These are phyloP conservation scores for Iberis amara DNA, from an alignment of 441 rosid genomes.

Conservation along the genomic window DNA sequence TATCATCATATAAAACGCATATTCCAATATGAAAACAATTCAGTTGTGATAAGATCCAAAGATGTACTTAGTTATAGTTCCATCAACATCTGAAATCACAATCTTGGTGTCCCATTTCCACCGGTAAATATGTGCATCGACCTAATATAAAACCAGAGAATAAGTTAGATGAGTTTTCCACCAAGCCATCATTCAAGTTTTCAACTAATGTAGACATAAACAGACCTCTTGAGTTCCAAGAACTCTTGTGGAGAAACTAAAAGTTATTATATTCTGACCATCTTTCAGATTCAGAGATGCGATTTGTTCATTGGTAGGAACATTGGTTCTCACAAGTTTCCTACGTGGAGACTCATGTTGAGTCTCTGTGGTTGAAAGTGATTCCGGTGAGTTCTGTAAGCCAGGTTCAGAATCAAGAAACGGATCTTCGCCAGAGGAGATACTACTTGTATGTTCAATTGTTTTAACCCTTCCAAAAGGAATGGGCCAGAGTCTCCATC, in stretches of 20 bases:
- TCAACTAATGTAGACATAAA: constrained; percentile 13
- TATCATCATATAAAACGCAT: background rate
- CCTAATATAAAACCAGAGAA: constrained; percentile 40
- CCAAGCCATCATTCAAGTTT: background rate
- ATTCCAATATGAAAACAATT: background rate
- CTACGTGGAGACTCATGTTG: constrained; percentile 45
- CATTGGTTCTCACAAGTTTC: constrained; percentile 56
- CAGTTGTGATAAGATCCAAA: constrained; percentile 2
- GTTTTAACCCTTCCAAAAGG: constrained; percentile 80
- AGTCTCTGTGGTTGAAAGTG: constrained; percentile 28
- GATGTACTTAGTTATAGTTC: constrained; percentile 82
- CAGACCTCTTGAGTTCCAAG: constrained; percentile 83
- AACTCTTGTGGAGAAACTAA: constrained; percentile 85
- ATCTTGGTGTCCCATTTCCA: constrained; percentile 90
- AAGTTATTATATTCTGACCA: constrained; percentile 77
- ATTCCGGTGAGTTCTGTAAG: constrained; percentile 36
- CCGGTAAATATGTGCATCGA: constrained; percentile 79
- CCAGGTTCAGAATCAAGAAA: constrained; percentile 72
- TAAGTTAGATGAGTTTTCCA: background rate
- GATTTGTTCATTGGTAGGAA: constrained; percentile 78
- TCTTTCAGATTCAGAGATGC: constrained; percentile 82
- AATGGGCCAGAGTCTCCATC: constrained; percentile 84
- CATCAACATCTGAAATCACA: constrained; percentile 90
- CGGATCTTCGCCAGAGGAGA: constrained; percentile 54
- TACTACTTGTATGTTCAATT: constrained; percentile 54